Base-by-base conservation (phyloP, 192 early-diverging fungal species). In the Backusella luteola region DNA sequence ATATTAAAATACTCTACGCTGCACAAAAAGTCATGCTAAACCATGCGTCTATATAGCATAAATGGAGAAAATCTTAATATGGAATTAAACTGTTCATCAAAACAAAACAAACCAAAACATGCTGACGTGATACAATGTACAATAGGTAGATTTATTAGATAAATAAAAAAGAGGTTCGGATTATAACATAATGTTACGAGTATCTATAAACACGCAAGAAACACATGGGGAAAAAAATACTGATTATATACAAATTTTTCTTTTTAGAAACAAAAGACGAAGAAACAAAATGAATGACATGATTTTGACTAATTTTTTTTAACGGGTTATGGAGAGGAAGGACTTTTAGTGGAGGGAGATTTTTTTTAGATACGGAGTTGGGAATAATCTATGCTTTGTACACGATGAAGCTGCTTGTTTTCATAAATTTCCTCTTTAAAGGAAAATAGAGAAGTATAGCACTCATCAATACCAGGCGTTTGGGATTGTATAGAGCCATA, bases 91-190 rank as follows among this genome's bases (percentile, higher is more conserved):
- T 26, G 11, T 9, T 26, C 21, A 23, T 23, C 53, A 59, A 59
- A 26, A 11, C 11, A 52, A 52, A 46, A 46, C 15, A 42, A 2
- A 32, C 11, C 3, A 39, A 49, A 19, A n/a, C 17, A 49, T 19
- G 26, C 12, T 26, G 21, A 59, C 5, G 23, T 59, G 56, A 59
- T 59, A 59, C 1, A 29, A 59, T 59, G 29, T 59, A 59, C 56
- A 59, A 59, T 26, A 26, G 56, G 56, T 59, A 59, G 23, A 59
- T 59, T 59, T 59, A 59, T 59, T 59, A 59, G 53, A 59, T 59
- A 23, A 59, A 19, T 19, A 52, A 21, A 49, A 49, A 19, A 17
- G 46, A 49, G 19, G 46, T 59, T 59, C 12, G 26, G 8, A 29
- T 26, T 59, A 59, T 59, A 59, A 1, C 56, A 29, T 59, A 59